Percentiles rank a stretch among this genome's conserved stretches.
Evolutionary conservation across 345 rosid species (phyloP).

Genomic region (Rhizophora mangle): DNA sequence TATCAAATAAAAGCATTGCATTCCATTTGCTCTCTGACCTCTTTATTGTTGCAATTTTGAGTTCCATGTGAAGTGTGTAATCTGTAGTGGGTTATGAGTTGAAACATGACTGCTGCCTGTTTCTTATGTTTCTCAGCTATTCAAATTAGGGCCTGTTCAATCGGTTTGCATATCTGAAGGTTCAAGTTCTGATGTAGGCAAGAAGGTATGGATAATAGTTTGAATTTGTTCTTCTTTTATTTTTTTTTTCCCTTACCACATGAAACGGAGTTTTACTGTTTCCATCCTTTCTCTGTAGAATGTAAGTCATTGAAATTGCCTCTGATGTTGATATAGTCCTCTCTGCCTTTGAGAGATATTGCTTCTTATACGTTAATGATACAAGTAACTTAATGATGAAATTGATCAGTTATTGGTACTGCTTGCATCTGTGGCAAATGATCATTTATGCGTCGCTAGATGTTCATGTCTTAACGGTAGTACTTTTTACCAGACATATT

Average conservation of each 20-base stretch:
- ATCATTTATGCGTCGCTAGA: conserved; percentile 18
- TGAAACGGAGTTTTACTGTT: neutral
- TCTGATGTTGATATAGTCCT: neutral
- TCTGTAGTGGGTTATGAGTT: neutral
- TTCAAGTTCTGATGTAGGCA: conserved; percentile 29
- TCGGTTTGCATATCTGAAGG: conserved; percentile 60
- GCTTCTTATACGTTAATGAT: neutral
- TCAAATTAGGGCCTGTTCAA: conserved; percentile 67
- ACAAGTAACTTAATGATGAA: neutral
- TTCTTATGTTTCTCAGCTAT: conserved; percentile 47
- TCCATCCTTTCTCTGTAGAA: neutral
- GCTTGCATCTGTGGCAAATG: conserved; percentile 5
- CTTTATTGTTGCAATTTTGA: neutral
- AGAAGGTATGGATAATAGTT: conserved; percentile 49
- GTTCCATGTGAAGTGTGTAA: neutral
- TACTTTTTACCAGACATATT: conserved; percentile 57
- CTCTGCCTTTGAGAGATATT: neutral
- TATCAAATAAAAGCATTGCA: neutral
- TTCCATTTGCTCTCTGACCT: conserved; percentile 12
- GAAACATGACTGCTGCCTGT: neutral
- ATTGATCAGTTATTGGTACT: conserved; percentile 4
- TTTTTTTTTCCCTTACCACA: neutral
- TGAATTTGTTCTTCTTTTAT: neutral
- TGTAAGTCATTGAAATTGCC: neutral
- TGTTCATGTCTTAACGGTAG: conserved; percentile 26